phyloP scores from a whole-genome alignment of 768 basidiomycete genomes.

The Phlebiopsis flavidoalba region DNA sequence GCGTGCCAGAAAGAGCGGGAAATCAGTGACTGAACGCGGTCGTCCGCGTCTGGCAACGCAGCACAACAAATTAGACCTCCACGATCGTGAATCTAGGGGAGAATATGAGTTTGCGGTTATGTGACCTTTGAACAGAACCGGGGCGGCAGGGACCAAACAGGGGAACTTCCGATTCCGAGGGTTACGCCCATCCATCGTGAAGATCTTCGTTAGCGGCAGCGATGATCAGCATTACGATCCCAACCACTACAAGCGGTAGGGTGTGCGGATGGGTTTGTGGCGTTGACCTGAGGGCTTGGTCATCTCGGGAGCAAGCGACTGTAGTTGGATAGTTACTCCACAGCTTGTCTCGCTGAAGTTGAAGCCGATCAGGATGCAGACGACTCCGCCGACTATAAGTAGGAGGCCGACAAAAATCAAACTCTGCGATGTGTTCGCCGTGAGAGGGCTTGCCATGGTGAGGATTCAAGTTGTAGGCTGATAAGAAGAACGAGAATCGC shows the following conservation, averaged over 20 bases:
- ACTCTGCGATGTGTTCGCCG: conserved; percentile 54
- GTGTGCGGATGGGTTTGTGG: conserved; percentile 53
- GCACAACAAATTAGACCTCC: not conserved
- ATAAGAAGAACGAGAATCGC: conserved; percentile 63
- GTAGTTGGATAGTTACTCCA: conserved; percentile 28
- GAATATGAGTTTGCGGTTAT: not conserved
- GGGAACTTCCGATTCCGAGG: no score
- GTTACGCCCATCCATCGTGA: no score
- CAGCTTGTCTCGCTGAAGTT: conserved; percentile 65
- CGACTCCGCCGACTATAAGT: conserved; percentile 59
- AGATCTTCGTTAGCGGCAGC: conserved; percentile 55
- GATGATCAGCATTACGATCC: conserved; percentile 44
- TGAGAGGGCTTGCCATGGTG: conserved; percentile 53
- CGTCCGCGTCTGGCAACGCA: conserved; percentile 58
- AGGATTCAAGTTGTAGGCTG: conserved; percentile 78
- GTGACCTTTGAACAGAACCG: conserved; percentile 63
- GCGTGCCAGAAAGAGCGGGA: conserved; percentile 62
- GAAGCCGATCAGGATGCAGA: conserved; percentile 68
- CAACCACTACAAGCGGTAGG: conserved; percentile 58
- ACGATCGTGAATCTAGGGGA: not conserved
- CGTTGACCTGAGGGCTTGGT: conserved; percentile 38
- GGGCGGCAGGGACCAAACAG: conserved; percentile 69
- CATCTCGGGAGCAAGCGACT: no score
- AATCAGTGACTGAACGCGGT: conserved; percentile 56
- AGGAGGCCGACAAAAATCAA: conserved; percentile 69